Percentiles rank a stretch among this genome's conserved stretches.
phyloP scores from a whole-genome alignment of 371 early-diverging fungal species.

The Chytridium lagenaria region DNA sequence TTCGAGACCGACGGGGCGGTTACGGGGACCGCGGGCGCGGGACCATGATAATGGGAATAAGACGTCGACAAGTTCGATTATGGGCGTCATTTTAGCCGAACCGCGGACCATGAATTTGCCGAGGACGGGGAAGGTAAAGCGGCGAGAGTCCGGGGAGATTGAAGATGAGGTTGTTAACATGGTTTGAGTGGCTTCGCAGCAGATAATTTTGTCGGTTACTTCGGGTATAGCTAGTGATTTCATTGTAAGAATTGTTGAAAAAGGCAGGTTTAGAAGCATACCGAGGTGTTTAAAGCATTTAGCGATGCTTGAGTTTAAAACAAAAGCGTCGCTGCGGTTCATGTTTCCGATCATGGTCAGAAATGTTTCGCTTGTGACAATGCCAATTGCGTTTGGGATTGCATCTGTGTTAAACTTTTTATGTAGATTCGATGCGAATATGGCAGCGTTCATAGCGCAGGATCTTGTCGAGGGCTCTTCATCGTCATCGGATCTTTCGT shows the following conservation, averaged over 20 bases:
- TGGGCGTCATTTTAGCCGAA: background rate
- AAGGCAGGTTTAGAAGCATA: background rate
- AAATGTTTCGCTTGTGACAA: background rate
- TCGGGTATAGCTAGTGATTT: slow-evolving; percentile 12
- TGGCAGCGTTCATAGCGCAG: background rate
- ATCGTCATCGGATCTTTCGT: background rate
- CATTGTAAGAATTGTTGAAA: background rate
- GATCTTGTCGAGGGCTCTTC: background rate
- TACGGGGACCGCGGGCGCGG: background rate
- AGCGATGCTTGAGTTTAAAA: background rate
- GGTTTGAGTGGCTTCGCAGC: background rate
- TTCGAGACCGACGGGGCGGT: background rate
- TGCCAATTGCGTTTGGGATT: background rate
- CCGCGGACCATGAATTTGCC: slow-evolving; percentile 18
- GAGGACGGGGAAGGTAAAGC: slow-evolving; percentile 1
- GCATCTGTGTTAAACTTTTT: background rate
- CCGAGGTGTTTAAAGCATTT: background rate
- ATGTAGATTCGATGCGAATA: background rate
- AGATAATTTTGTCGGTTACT: background rate
- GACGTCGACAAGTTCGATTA: background rate
- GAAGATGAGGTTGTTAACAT: background rate
- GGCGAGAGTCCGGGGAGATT: background rate
- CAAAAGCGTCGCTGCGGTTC: background rate
- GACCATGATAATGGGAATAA: background rate
- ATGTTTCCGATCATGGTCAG: slow-evolving; percentile 8